These are phyloP conservation scores for Serendipita sp. DNA, from an alignment of 768 basidiomycete species.

Conservation along the genomic window DNA sequence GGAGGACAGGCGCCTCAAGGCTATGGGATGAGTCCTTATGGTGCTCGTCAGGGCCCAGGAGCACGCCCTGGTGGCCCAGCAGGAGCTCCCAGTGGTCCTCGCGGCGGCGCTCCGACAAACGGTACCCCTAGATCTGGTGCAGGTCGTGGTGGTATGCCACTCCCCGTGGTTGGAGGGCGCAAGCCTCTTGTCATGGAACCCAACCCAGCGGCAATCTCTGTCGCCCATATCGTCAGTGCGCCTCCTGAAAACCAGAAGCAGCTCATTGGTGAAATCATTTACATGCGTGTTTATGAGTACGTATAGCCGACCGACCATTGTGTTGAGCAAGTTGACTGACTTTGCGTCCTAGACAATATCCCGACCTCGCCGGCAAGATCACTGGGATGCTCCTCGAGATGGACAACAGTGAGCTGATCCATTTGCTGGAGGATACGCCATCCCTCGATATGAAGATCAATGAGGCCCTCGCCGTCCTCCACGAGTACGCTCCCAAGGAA, in stretches of 20 bases:
- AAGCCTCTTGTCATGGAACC: conserved; percentile 32
- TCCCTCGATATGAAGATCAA: conserved; percentile 80
- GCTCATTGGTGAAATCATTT: conserved; percentile 93
- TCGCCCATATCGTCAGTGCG: conserved; percentile 43
- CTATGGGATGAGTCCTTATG: conserved; percentile 18
- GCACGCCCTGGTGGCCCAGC: conserved; percentile 45
- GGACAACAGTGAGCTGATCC: conserved; percentile 87
- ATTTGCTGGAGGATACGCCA: conserved; percentile 67
- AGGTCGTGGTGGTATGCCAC: conserved; percentile 18
- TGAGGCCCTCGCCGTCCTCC: conserved; percentile 78
- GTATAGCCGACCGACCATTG: conserved; percentile 20
- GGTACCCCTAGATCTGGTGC: conserved; percentile 22
- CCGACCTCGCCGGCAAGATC: conserved; percentile 94
- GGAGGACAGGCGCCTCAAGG: conserved; percentile 12
- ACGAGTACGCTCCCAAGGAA: conserved; percentile 54
- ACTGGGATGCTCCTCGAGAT: conserved; percentile 99
- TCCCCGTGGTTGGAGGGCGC: conserved; percentile 19
- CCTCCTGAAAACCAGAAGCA: conserved; percentile 87
- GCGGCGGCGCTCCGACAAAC: conserved; percentile 29
- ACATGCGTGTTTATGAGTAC: conserved; percentile 74
- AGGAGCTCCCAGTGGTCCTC: conserved; percentile 37
- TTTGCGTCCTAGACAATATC: conserved; percentile 41
- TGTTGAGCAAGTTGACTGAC: conserved; percentile 12
- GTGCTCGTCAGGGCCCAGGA: conserved; percentile 57
- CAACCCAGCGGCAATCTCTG: conserved; percentile 40